A percentile compares a stretch with the other conserved stretches of the same genome.
These are phyloP conservation scores for Colletotrichum chlorophyti DNA, from an alignment of 2,329 filamentous ascomycete genomes.

Conservation along the genomic window DNA sequence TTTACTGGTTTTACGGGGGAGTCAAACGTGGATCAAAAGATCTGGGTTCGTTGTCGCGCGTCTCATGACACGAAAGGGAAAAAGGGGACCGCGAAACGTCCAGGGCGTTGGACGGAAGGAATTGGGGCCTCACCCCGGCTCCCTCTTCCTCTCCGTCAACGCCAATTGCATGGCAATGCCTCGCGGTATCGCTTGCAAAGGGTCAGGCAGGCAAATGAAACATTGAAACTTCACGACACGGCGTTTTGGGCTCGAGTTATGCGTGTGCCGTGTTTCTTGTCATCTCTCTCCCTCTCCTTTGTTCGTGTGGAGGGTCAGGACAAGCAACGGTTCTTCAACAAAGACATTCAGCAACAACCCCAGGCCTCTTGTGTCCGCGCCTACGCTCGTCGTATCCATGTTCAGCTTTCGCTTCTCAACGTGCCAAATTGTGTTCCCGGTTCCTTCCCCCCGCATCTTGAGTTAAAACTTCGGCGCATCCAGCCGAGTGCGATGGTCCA, in stretches of 20 bases:
- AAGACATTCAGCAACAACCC: constrained; percentile 1
- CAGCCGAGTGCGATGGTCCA: too few relatives aligned
- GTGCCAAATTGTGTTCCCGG: too few relatives aligned
- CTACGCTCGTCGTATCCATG: background rate
- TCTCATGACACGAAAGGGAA: constrained; percentile 26
- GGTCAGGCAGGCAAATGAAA: constrained; percentile 60
- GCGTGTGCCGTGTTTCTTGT: constrained; percentile 26
- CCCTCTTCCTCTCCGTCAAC: constrained; percentile 44
- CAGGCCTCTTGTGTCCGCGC: background rate
- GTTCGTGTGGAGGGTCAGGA: background rate
- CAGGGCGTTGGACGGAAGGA: too few relatives aligned
- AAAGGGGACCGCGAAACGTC: background rate
- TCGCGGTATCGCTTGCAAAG: constrained; percentile 46
- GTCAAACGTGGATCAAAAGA: constrained; percentile 41
- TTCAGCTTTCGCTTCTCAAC: background rate
- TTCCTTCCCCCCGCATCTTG: too few relatives aligned
- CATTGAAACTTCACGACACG: constrained; percentile 46
- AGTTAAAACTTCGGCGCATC: too few relatives aligned
- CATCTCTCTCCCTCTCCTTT: background rate
- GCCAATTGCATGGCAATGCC: constrained; percentile 59
- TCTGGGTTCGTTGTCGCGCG: constrained; percentile 35
- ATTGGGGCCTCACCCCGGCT: too few relatives aligned
- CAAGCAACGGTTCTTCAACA: background rate
- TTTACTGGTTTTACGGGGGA: constrained; percentile 28
- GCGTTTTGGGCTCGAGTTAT: constrained; percentile 27